Base-by-base conservation (phyloP, 2,329 filamentous ascomycete species). In the Cercospora sesami region DNA sequence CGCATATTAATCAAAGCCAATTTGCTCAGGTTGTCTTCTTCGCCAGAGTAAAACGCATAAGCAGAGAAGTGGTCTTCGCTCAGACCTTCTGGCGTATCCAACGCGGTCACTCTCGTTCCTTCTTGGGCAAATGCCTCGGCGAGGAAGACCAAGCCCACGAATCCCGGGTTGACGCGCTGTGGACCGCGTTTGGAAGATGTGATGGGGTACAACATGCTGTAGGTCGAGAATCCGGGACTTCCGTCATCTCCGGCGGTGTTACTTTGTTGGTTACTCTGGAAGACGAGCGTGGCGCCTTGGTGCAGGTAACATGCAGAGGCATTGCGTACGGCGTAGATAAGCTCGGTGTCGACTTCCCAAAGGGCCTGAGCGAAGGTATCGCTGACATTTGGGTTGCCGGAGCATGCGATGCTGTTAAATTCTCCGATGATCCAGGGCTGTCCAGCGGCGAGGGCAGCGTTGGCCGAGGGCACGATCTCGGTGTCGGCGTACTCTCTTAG, bases 301-400 rank as follows among this genome's bases (percentile, higher is more conserved):
- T 82, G 80, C 3, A 81, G 67, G 61, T 80, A 77, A 26, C 79
- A 76, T 5, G 77, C 74, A 0, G 76, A 77, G 0, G 79, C 79
- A 61, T 81, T 80, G n/a, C 77, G 74, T 1, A 75, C 74, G 16
- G 80, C 80, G 60, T 81, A 80, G 42, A 79, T 75, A 16, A 82
- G 72, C 45, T 80, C 75, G 0, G 76, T 78, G 60, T 81, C 79
- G 9, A 79, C 75, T 16, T 79, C 76, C 80, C 80, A 81, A 2
- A 82, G 73, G 0, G 80, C 80, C 64, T 81, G 77, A 1, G 78
- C 79, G 63, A 81, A 81, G 0, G 79, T 80, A 67, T 82, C 80
- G 2, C 78, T 78, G n/a, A 82, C 79, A 65, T 76, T 76, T 0
- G 79, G 78, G 28, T 75, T 76, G 7, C 80, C 80, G n/a, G 74